phyloP scores from a whole-genome alignment of 129 eudicot species.

The Heracleum sosnowskyi region DNA sequence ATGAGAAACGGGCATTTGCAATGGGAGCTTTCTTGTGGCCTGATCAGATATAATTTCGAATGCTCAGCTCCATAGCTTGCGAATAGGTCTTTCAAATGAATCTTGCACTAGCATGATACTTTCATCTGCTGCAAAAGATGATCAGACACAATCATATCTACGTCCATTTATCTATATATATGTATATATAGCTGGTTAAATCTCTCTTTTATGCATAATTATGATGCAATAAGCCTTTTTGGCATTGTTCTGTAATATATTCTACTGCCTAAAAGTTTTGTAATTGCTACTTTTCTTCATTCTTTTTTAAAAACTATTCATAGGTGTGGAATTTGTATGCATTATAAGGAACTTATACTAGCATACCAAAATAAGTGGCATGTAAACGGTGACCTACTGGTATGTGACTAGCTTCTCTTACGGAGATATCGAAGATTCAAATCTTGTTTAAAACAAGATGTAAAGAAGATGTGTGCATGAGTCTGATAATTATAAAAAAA shows the following conservation, averaged over 20 bases:
- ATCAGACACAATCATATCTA: background rate
- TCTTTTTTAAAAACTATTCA: too few relatives aligned
- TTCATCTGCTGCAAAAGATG: background rate
- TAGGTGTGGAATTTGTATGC: background rate
- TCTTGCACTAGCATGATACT: background rate
- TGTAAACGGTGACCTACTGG: too few relatives aligned
- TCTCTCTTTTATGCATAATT: background rate
- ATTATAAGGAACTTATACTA: background rate
- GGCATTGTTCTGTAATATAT: background rate
- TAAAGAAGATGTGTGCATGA: too few relatives aligned
- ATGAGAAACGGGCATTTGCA: slow-evolving; percentile 23
- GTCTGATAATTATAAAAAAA: too few relatives aligned
- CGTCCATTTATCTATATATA: background rate
- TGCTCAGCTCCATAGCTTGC: background rate
- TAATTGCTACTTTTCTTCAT: background rate
- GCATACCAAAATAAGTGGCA: too few relatives aligned
- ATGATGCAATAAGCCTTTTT: background rate
- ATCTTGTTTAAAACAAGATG: too few relatives aligned
- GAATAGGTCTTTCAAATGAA: background rate
- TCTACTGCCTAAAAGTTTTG: background rate
- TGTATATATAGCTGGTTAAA: background rate
- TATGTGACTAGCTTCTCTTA: too few relatives aligned
- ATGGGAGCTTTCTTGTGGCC: slow-evolving; percentile 41
- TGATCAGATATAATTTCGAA: slow-evolving; percentile 16
- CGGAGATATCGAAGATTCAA: too few relatives aligned